phyloP scores from a whole-genome alignment of 2,329 filamentous ascomycete genomes.

The Paraphaeosphaeria sporulosa region DNA sequence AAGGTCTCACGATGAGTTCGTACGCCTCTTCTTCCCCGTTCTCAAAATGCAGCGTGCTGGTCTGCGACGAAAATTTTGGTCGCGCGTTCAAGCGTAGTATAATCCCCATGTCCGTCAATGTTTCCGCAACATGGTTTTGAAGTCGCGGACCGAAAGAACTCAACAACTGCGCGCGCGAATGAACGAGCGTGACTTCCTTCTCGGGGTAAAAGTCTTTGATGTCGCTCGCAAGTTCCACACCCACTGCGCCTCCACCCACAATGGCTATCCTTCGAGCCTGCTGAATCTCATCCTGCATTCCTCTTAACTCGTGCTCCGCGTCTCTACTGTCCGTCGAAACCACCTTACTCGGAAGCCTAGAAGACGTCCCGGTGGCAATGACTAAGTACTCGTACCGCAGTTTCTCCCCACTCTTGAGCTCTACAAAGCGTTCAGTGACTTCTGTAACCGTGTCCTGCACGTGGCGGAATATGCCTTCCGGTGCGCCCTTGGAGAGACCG shows the following conservation, averaged over 20 bases:
- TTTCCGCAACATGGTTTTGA: conserved; percentile 49
- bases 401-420: conserved; percentile 52
- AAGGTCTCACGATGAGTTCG: conserved; percentile 57
- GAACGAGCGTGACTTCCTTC: conserved; percentile 65
- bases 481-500: conserved; percentile 42
- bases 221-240: conserved; percentile 68
- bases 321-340: conserved; percentile 52
- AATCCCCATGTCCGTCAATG: conserved; percentile 57
- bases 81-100: conserved; percentile 62
- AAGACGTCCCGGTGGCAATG: conserved; percentile 64
- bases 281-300: conserved; percentile 58
- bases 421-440: conserved; percentile 51
- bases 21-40: conserved; percentile 54
- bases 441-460: conserved; percentile 53
- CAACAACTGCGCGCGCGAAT: conserved; percentile 64
- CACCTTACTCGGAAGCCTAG: conserved; percentile 59
- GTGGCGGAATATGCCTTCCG: conserved; percentile 49
- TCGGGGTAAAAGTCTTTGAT: conserved; percentile 64
- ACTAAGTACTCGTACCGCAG: conserved; percentile 64
- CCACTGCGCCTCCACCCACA: conserved; percentile 66
- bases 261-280: conserved; percentile 55
- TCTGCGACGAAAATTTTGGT: conserved; percentile 48
- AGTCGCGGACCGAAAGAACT: conserved; percentile 58
- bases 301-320: conserved; percentile 54
- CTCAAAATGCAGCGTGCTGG: conserved; percentile 55